Percentiles rank a stretch among this genome's conserved stretches.
phyloP scores from a whole-genome alignment of 2,329 filamentous ascomycete species.

The Fusarium multiceps region DNA sequence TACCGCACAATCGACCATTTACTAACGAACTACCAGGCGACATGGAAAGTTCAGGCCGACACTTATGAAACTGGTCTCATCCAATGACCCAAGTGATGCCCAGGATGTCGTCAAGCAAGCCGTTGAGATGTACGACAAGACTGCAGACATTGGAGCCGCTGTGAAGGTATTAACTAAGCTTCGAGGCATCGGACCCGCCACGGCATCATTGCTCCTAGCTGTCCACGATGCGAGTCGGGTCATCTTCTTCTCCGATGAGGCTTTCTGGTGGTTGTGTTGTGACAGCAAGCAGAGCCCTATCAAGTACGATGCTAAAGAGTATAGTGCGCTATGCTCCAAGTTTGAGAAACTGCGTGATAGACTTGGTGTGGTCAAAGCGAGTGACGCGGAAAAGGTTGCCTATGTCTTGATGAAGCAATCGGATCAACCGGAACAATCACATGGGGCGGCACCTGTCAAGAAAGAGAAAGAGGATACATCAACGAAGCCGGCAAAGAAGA shows the following conservation, averaged over 20 bases:
- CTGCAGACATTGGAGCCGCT: conserved; percentile 56
- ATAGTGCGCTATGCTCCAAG: conserved; percentile 63
- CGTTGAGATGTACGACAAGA: conserved; percentile 58
- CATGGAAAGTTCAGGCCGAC: conserved; percentile 73
- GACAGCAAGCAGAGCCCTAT: conserved; percentile 63
- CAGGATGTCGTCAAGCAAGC: conserved; percentile 63
- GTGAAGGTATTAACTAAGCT: conserved; percentile 68
- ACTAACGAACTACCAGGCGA: conserved; percentile 53
- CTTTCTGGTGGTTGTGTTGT: conserved; percentile 77
- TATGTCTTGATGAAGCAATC: conserved; percentile 70
- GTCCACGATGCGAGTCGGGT: conserved; percentile 68
- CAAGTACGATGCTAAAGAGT: conserved; percentile 78
- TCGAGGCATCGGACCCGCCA: conserved; percentile 83
- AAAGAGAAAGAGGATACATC: conserved; percentile 15
- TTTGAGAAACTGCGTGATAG: conserved; percentile 58
- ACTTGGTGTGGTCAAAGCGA: conserved; percentile 66
- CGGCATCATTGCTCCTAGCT: conserved; percentile 78
- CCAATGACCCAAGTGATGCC: conserved; percentile 66
- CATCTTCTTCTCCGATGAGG: conserved; percentile 85
- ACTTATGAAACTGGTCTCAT: conserved; percentile 69
- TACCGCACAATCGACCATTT: not conserved
- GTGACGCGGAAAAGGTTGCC: conserved; percentile 76
- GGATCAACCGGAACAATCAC: conserved; percentile 15
- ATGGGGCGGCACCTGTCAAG: conserved; percentile 12
- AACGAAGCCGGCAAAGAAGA: conserved; percentile 33